These are phyloP conservation scores for Eucalyptus camaldulensis DNA, from an alignment of 345 rosid genomes.

Conservation along the genomic window DNA sequence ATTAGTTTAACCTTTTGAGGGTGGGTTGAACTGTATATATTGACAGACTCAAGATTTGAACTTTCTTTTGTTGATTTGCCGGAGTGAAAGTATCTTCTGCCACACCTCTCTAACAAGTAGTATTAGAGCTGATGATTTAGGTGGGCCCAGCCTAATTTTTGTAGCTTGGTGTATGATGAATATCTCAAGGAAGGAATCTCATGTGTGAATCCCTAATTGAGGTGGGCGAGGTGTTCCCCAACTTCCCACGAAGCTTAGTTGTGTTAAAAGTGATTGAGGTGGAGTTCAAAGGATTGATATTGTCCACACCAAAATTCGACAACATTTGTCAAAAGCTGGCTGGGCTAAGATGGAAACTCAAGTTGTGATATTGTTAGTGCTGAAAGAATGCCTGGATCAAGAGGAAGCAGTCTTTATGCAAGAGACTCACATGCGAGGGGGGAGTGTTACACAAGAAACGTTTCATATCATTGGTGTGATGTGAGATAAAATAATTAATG, in stretches of 20 bases:
- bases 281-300: neutral
- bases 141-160: neutral
- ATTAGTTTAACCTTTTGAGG: neutral
- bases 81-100: neutral
- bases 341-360: neutral
- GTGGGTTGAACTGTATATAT: accelerated
- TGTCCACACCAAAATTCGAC: neutral
- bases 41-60: neutral
- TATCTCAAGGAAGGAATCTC: neutral
- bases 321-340: neutral
- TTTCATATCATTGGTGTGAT: neutral
- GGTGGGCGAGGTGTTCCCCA: neutral
- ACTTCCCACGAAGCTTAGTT: neutral
- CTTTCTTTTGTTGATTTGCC: neutral
- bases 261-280: neutral
- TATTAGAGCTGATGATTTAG: neutral
- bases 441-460: neutral
- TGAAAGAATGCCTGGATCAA: neutral
- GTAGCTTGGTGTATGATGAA: neutral
- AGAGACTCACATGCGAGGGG: neutral
- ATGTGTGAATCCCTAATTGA: neutral
- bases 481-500: neutral
- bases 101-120: neutral
- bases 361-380: neutral
- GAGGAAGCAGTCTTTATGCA: neutral